A percentile compares a stretch with the other conserved stretches of the same genome.
phyloP scores from a whole-genome alignment of 2,329 filamentous ascomycete species.

The Botrytis hyacinthi region DNA sequence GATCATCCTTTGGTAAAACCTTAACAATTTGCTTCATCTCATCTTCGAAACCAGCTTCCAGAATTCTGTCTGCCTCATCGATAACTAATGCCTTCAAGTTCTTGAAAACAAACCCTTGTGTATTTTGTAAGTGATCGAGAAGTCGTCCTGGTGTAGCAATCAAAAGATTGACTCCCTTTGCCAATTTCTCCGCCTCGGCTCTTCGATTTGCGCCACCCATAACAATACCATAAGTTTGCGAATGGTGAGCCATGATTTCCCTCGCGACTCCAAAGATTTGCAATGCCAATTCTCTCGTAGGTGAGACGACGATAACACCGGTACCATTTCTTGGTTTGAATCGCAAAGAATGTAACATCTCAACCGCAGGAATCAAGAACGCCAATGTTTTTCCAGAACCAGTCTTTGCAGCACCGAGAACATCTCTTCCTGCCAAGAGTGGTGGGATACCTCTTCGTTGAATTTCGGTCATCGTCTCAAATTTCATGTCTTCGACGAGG shows the following conservation, averaged over 20 bases:
- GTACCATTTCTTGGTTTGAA: constrained; percentile 96
- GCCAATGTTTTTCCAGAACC: constrained; percentile 94
- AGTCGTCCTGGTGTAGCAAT: constrained; percentile 92
- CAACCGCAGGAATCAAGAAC: constrained; percentile 90
- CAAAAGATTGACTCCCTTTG: constrained; percentile 89
- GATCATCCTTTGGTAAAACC: constrained; percentile 80
- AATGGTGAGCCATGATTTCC: constrained; percentile 89
- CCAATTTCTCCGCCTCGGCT: constrained; percentile 90
- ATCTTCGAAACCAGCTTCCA: constrained; percentile 97
- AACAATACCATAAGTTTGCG: constrained; percentile 92
- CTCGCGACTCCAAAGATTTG: constrained; percentile 95
- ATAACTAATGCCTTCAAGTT: constrained; percentile 91
- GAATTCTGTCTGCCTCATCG: constrained; percentile 92
- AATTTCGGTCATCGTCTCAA: constrained; percentile 93
- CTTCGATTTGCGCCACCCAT: constrained; percentile 91
- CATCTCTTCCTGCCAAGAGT: constrained; percentile 82
- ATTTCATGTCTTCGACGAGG: constrained; percentile 80
- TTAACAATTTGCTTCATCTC: constrained; percentile 97
- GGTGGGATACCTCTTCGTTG: constrained; percentile 86
- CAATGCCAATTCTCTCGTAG: constrained; percentile 87
- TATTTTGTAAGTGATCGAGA: constrained; percentile 92
- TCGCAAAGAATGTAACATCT: constrained; percentile 83
- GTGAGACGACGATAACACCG: constrained; percentile 88
- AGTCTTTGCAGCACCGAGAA: constrained; percentile 93
- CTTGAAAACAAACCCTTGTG: constrained; percentile 84